These are phyloP conservation scores for Amanita molliuscula DNA, from an alignment of 768 basidiomycete species.

Conservation along the genomic window DNA sequence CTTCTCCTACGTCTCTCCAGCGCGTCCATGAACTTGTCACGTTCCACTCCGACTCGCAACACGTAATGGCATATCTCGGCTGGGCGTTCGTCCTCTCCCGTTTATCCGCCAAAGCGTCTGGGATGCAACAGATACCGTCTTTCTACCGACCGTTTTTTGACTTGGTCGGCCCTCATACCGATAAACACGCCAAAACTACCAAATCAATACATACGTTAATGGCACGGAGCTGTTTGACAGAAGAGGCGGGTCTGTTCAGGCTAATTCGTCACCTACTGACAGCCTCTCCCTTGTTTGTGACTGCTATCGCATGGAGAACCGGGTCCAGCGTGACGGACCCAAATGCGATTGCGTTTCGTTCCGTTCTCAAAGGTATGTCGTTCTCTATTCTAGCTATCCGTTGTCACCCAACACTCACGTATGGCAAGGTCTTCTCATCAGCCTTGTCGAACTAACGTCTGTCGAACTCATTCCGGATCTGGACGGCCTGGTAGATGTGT, in stretches of 20 bases:
- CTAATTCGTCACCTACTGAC: slow-evolving; percentile 51
- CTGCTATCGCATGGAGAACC: slow-evolving; percentile 56
- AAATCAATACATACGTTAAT: slow-evolving; percentile 50
- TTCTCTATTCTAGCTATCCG: neutral
- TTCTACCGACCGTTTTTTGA: slow-evolving; percentile 49
- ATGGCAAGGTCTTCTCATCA: slow-evolving; percentile 61
- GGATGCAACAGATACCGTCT: slow-evolving; percentile 41
- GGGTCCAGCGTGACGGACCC: slow-evolving; percentile 64
- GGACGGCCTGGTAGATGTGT: slow-evolving; percentile 59
- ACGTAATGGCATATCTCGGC: slow-evolving; percentile 61
- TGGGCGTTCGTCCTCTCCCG: slow-evolving; percentile 81
- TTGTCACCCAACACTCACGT: slow-evolving; percentile 1
- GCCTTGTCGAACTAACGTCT: slow-evolving; percentile 62
- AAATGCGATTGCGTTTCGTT: slow-evolving; percentile 71
- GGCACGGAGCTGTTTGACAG: slow-evolving; percentile 43
- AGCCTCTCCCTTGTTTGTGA: slow-evolving; percentile 67
- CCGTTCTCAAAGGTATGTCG: slow-evolving; percentile 70
- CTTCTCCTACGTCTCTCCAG: slow-evolving; percentile 53
- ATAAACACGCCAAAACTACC: slow-evolving; percentile 43
- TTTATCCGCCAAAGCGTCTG: slow-evolving; percentile 33
- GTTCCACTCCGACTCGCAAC: slow-evolving; percentile 49
- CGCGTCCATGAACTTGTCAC: slow-evolving; percentile 60
- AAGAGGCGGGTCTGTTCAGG: slow-evolving; percentile 49
- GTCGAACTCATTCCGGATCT: slow-evolving; percentile 75
- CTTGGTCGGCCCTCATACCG: slow-evolving; percentile 30